Evolutionary conservation across 2,329 filamentous ascomycete species (phyloP).

Genomic region (Aschersonia sp.): DNA sequence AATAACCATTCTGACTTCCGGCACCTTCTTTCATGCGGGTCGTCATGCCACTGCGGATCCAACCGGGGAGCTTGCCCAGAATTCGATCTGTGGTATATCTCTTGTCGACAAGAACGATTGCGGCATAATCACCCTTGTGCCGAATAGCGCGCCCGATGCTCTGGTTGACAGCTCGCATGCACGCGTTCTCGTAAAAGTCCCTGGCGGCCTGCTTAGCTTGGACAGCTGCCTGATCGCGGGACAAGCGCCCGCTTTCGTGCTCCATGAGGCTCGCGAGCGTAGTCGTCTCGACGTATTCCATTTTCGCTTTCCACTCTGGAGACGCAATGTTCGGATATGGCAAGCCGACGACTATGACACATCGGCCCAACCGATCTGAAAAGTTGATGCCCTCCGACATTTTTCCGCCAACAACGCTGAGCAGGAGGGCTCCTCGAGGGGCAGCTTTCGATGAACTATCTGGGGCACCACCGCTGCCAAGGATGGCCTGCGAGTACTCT

Average conservation of each 20-base stretch:
- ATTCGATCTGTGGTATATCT: constrained; percentile 66
- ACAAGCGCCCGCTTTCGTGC: constrained; percentile 3
- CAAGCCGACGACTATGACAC: constrained; percentile 79
- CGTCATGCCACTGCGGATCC: constrained; percentile 64
- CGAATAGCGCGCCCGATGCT: constrained; percentile 86
- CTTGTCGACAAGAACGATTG: constrained; percentile 72
- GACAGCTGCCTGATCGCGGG: constrained; percentile 12
- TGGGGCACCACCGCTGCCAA: constrained; percentile 16
- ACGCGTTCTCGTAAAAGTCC: constrained; percentile 86
- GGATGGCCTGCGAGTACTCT: constrained; percentile 57
- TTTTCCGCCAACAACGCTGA: constrained; percentile 87
- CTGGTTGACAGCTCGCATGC: constrained; percentile 95
- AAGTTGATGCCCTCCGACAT: constrained; percentile 99
- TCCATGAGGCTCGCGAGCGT: constrained; percentile 21
- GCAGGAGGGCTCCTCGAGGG: constrained; percentile 54
- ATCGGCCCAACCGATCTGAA: constrained; percentile 75
- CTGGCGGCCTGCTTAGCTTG: constrained; percentile 43
- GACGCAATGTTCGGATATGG: constrained; percentile 86
- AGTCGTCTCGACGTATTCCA: constrained; percentile 66
- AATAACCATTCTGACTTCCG: constrained; percentile 20
- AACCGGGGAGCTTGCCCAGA: constrained; percentile 65
- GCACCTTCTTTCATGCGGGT: constrained; percentile 23
- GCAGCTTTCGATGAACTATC: constrained; percentile 3
- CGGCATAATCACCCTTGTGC: constrained; percentile 77
- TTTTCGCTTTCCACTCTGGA: constrained; percentile 84